These are phyloP conservation scores for Carex littledalei DNA, from an alignment of 176 grass and related monocot species.

Conservation along the genomic window DNA sequence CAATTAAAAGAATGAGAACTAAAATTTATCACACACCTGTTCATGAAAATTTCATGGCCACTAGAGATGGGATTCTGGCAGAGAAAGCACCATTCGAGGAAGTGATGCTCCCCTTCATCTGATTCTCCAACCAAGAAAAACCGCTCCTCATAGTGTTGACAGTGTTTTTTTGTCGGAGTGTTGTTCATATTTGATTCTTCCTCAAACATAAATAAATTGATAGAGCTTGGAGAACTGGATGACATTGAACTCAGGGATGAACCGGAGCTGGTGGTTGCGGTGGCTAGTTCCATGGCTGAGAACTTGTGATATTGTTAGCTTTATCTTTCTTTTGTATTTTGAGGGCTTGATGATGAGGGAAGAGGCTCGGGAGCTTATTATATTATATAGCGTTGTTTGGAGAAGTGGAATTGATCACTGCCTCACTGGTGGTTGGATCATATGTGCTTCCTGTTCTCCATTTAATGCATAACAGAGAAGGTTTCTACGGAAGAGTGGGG, in stretches of 20 bases:
- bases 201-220: neutral
- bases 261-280: neutral
- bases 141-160: neutral
- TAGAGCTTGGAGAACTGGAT: too few relatives aligned
- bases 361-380: neutral
- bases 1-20: neutral
- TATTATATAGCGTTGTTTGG: neutral
- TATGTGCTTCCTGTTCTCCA: neutral
- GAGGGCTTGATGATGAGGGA: neutral
- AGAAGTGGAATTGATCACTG: neutral
- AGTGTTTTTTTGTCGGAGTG: neutral
- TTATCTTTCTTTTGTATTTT: neutral
- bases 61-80: slow-evolving; percentile 56
- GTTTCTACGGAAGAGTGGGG: too few relatives aligned
- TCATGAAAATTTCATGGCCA: slow-evolving; percentile 66
- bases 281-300: neutral
- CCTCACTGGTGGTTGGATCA: neutral
- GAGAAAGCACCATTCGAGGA: slow-evolving; percentile 61
- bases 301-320: neutral
- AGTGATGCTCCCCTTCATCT: slow-evolving; percentile 31
- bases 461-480: neutral
- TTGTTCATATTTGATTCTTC: neutral
- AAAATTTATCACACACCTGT: slow-evolving; percentile 35
- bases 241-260: neutral
- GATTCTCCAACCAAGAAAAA: slow-evolving; percentile 12